These are phyloP conservation scores for Annulohypoxylon stygium DNA, from an alignment of 495 filamentous ascomycete species.

Conservation along the genomic window DNA sequence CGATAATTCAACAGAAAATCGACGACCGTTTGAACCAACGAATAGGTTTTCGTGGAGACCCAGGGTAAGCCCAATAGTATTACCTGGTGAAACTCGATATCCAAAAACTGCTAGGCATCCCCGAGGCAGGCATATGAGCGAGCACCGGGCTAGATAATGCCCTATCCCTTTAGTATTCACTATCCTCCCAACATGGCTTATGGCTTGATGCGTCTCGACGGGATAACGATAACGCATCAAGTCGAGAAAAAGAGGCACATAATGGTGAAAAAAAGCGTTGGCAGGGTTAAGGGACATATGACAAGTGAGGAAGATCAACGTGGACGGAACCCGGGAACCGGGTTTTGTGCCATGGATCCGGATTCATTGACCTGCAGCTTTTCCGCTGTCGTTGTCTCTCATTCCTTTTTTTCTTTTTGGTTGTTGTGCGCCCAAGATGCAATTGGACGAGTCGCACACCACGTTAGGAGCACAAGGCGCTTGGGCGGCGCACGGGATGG, in stretches of 20 bases:
- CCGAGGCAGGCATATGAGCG: not conserved
- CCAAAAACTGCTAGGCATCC: not conserved
- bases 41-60: conserved; percentile 21
- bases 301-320: conserved; percentile 44
- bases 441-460: conserved; percentile 44
- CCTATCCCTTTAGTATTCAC: not conserved
- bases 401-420: not conserved
- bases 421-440: conserved; percentile 34
- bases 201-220: conserved; percentile 28
- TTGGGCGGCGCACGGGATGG: conserved; percentile 46
- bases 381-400: conserved; percentile 49
- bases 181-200: not conserved
- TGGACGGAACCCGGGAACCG: conserved; percentile 44
- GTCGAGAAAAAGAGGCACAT: conserved; percentile 8
- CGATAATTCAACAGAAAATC: conserved; percentile 15
- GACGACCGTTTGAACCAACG: not conserved
- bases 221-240: conserved; percentile 28
- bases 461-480: conserved; percentile 44
- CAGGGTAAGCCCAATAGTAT: conserved; percentile 10
- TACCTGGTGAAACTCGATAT: conserved; percentile 5
- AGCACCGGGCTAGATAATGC: conserved; percentile 32
- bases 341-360: conserved; percentile 46
- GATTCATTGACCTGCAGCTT: conserved; percentile 49
- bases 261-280: conserved; percentile 23
- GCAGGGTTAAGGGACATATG: conserved; percentile 38